Evolutionary conservation across 2,329 filamentous ascomycete species (phyloP).

Genomic region (Fusarium papillatum): DNA sequence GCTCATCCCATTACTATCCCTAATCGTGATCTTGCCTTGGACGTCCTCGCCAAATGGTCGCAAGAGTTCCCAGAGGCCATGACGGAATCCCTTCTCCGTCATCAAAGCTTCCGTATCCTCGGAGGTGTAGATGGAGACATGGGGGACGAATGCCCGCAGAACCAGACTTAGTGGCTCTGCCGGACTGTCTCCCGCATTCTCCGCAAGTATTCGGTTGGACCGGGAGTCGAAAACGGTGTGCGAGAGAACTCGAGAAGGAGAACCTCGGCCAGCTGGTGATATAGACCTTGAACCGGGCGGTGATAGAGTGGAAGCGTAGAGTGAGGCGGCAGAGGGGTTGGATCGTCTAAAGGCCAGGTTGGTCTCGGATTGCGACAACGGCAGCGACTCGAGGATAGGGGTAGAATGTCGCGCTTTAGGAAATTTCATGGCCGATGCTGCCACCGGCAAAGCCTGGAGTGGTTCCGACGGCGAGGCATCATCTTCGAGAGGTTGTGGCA

Average conservation of each 20-base stretch:
- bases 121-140: slow-evolving; percentile 90
- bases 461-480: slow-evolving; percentile 71
- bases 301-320: slow-evolving; percentile 77
- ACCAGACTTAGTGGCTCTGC: slow-evolving; percentile 76
- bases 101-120: slow-evolving; percentile 86
- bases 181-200: slow-evolving; percentile 59
- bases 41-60: slow-evolving; percentile 92
- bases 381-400: slow-evolving; percentile 61
- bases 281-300: slow-evolving; percentile 76
- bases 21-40: slow-evolving; percentile 88
- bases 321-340: slow-evolving; percentile 70
- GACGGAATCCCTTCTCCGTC: slow-evolving; percentile 85
- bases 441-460: slow-evolving; percentile 77
- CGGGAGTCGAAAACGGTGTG: slow-evolving; percentile 69
- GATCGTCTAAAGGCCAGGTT: slow-evolving; percentile 67
- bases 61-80: slow-evolving; percentile 87
- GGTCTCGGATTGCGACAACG: slow-evolving; percentile 65
- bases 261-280: slow-evolving; percentile 74
- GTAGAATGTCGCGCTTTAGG: slow-evolving; percentile 73
- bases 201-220: slow-evolving; percentile 59
- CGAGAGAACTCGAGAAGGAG: slow-evolving; percentile 68
- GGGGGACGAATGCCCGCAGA: slow-evolving; percentile 88
- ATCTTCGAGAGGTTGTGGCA: slow-evolving; percentile 78
- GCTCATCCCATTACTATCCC: slow-evolving; percentile 90
- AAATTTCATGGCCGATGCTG: slow-evolving; percentile 69